Base-by-base conservation (phyloP, 2,329 filamentous ascomycete species). In the Orbilia ellipsospora region DNA sequence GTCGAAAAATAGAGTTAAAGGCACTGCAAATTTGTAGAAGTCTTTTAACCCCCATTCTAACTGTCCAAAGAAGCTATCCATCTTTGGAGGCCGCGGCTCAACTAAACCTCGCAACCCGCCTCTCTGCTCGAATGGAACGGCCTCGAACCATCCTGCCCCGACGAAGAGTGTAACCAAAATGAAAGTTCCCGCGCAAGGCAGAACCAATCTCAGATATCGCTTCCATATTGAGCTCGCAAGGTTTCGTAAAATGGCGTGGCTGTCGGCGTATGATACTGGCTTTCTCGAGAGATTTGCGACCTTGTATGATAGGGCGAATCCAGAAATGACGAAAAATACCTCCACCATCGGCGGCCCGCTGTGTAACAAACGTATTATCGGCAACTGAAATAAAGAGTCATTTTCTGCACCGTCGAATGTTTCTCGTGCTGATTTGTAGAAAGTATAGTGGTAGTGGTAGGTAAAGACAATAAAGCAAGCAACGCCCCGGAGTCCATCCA, bases 251-350 rank as follows among this genome's bases (percentile, higher is more conserved):
- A 73, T 20, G 1, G 20, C 56, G 57, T 73, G 55, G 31, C 56
- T 67, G 15, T 57, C 54, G 26, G 31, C 50, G 12, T 36, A 42
- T 5, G 55, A 66, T 18, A 48, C 23, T 3, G 36, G 48, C 3
- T 54, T 55, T n/a, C 45, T 50, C 50, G 62, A 44, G 2, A 60
- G 16, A 26, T 8, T 55, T 4, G 62, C 62, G 23, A 48, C 55
- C 28, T 67, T 73, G 40, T 67, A 50, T 1, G 69, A 73, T 50
- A 73, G n/a, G 15, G 42, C 69, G 23, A 73, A 73, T 15, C 69
- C 69, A 2, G 69, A 73, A 13, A 73, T 73, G 23, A 73, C 50
- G 23, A 73, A 73, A 51, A 73, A 73, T 1, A 73, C 42, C 4
- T 40, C 44, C 6, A 73, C 69, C 69, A 73, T 73, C 15, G 69